Percentiles rank a stretch among this genome's conserved stretches.
phyloP scores from a whole-genome alignment of 2,329 filamentous ascomycete genomes.

The Colletotrichum theobromicola region DNA sequence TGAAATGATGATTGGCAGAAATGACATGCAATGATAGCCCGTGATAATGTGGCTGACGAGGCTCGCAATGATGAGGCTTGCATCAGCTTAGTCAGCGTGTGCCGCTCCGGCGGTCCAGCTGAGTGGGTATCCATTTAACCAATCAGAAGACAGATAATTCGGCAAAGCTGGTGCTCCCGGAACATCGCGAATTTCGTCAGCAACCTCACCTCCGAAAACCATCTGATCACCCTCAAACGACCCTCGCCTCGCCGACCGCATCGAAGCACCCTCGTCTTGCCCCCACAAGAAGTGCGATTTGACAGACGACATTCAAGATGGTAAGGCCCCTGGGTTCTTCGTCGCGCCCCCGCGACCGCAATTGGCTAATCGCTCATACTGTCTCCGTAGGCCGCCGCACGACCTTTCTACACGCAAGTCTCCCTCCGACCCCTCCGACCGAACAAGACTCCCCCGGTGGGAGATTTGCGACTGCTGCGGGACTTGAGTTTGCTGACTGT shows the following conservation, averaged over 20 bases:
- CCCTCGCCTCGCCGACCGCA: slow-evolving; percentile 12
- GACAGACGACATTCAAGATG: slow-evolving; percentile 35
- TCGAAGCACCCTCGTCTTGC: slow-evolving; percentile 13
- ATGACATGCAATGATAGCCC: background rate
- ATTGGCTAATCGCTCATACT: slow-evolving; percentile 39
- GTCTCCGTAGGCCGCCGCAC: slow-evolving; percentile 35
- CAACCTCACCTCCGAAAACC: slow-evolving; percentile 9
- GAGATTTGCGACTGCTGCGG: background rate
- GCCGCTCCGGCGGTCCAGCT: background rate
- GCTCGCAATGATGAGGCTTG: background rate
- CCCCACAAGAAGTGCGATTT: slow-evolving; percentile 4
- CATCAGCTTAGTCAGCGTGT: background rate
- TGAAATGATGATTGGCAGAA: no score
- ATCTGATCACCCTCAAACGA: slow-evolving; percentile 2
- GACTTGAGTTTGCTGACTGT: background rate
- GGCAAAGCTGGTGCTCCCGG: slow-evolving; percentile 23
- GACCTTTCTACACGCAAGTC: slow-evolving; percentile 46
- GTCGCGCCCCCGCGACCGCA: background rate
- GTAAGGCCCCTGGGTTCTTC: slow-evolving; percentile 28
- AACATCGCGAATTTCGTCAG: slow-evolving; percentile 26
- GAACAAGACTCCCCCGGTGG: background rate
- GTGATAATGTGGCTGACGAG: background rate
- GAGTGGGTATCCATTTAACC: background rate
- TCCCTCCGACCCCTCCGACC: background rate
- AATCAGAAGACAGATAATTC: slow-evolving; percentile 19